Evolutionary conservation across 2,329 filamentous ascomycete genomes (phyloP).

Genomic region (Alternaria ventricosa): DNA sequence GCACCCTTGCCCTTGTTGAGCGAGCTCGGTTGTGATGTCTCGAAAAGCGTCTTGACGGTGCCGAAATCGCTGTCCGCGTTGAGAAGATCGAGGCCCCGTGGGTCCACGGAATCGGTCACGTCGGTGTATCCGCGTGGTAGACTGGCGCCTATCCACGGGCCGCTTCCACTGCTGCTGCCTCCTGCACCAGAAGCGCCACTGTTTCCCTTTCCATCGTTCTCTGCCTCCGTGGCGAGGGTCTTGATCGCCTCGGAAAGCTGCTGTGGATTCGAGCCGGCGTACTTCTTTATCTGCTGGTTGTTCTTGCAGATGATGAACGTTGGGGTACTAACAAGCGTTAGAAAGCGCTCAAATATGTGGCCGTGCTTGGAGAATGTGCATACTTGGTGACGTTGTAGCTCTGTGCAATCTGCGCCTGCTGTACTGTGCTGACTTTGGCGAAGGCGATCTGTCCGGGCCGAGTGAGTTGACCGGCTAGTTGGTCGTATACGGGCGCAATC

Average conservation of each 20-base stretch:
- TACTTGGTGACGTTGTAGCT: constrained; percentile 75
- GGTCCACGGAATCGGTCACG: constrained; percentile 81
- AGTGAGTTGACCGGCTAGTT: constrained; percentile 74
- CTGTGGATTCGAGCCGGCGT: constrained; percentile 75
- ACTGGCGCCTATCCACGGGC: constrained; percentile 74
- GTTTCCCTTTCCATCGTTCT: constrained; percentile 51
- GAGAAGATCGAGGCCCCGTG: constrained; percentile 81
- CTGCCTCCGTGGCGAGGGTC: constrained; percentile 72
- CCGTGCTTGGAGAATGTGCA: constrained; percentile 32
- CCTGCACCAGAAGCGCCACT: constrained; percentile 52
- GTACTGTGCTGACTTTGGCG: constrained; percentile 84
- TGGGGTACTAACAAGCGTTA: constrained; percentile 65
- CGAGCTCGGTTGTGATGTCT: constrained; percentile 68
- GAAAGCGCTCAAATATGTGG: constrained; percentile 14
- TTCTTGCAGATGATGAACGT: constrained; percentile 86
- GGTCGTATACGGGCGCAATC: constrained; percentile 83
- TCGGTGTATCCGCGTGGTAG: constrained; percentile 83
- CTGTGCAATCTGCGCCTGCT: constrained; percentile 73
- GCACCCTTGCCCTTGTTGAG: constrained; percentile 61
- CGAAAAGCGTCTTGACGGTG: constrained; percentile 75
- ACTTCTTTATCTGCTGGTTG: constrained; percentile 69
- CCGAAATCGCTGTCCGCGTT: constrained; percentile 84
- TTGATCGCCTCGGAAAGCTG: constrained; percentile 74
- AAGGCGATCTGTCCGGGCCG: constrained; percentile 78
- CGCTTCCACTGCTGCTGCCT: constrained; percentile 46